Base-by-base conservation (phyloP, 805 yeast genomes). In the Candida vartiovaarae region DNA sequence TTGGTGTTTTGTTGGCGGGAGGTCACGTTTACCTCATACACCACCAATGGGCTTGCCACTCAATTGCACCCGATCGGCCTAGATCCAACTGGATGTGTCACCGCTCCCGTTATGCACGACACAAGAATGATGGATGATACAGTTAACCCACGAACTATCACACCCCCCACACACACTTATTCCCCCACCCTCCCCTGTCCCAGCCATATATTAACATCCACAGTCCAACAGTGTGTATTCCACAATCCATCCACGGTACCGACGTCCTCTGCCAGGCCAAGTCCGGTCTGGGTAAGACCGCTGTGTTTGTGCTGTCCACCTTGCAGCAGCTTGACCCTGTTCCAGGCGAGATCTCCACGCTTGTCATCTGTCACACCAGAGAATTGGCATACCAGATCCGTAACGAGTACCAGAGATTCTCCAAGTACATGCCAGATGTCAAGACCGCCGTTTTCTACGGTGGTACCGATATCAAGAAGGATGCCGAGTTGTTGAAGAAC, bases 261-360 rank as follows among this genome's bases (percentile, higher is more conserved):
- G 99, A 91, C 64, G 98, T 91, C 47, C 72, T 91, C 55, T 93
- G 99, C 74, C 99, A 91, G 76, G 99, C 99, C 68, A 91, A 93
- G 74, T 93, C 99, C 38, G 99, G 99, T 84, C 76, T 93, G 56
- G 99, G 99, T 82, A 91, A 91, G 68, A 91, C 99, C 47, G 99
- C 99, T 38, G 98, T 91, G 45, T 91, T 91, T 59, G 98, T 91
- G 48, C 76, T 91, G 60, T 86, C 96, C 26, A 91, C 99, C 50
- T 76, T 91, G 63, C 98, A 91, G 71, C 97, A 91, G 72, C 76
- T 91, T 61, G 98, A 93, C 62, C 98, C 99, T 38, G 88, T 91
- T 55, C 88, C 95, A 49, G 99, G 98, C 61, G 98, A 91, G 69
- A 84, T 93, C 52, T 80, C 96, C 43, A 91, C 95, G 44, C 74